Conservation (phyloP, 192 early-diverging fungal genomes). For the Podila minutissima region DNA sequence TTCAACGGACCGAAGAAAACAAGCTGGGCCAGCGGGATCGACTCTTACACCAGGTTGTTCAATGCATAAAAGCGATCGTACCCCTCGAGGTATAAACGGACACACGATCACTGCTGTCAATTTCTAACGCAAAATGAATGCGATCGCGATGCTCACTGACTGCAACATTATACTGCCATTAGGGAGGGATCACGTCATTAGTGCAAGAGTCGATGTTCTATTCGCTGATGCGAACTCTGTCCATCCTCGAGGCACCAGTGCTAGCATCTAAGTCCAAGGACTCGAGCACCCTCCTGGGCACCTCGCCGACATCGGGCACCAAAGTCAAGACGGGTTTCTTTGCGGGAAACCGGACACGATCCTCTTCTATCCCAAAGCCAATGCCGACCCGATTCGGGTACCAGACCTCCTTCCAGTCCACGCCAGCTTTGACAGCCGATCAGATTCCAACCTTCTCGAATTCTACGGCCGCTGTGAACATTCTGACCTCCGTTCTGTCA, state of each 20-base stretch:
- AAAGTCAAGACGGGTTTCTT: conserved; percentile 30
- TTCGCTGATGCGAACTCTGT: conserved; percentile 28
- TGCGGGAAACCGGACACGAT: conserved; percentile 17
- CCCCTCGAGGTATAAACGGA: conserved; percentile 8
- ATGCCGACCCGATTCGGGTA: conserved; percentile 11
- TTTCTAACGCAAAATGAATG: background rate
- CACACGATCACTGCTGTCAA: background rate
- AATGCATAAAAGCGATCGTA: conserved; percentile 41
- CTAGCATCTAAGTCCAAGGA: background rate
- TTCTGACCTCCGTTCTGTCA: conserved; percentile 19
- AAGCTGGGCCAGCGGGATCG: conserved; percentile 38
- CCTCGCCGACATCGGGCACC: background rate
- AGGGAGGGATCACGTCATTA: conserved; percentile 28
- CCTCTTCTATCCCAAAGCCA: conserved; percentile 41
- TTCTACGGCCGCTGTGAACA: conserved; percentile 21
- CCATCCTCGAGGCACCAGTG: conserved; percentile 28
- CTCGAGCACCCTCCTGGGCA: background rate
- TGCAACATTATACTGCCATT: background rate
- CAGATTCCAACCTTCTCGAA: conserved; percentile 40
- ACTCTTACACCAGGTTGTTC: conserved; percentile 33
- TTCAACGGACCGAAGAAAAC: conserved; percentile 33
- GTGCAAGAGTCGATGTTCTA: conserved; percentile 20
- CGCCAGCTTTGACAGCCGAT: conserved; percentile 10
- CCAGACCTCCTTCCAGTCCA: conserved; percentile 6
- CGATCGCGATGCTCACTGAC: background rate